Conservation (phyloP, 306 rosid genomes). For the Alnus glutinosa region DNA sequence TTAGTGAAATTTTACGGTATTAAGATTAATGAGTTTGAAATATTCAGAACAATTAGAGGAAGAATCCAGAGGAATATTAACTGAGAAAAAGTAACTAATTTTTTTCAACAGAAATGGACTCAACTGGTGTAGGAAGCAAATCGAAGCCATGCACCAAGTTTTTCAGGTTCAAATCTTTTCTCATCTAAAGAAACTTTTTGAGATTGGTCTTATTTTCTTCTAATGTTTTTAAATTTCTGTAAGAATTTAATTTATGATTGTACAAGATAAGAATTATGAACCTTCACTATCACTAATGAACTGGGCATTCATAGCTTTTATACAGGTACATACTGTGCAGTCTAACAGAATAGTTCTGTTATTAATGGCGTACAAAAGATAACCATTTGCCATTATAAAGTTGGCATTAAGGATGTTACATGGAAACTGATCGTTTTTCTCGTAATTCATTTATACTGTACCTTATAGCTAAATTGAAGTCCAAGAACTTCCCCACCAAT, state of each 20-base stretch:
- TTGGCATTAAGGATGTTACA: constrained; percentile 22
- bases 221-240: constrained; percentile 31
- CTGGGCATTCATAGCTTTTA: constrained; percentile 44
- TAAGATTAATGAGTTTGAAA: constrained; percentile 13
- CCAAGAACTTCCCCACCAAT: background rate
- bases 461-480: constrained; percentile 24
- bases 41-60: constrained; percentile 36
- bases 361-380: constrained; percentile 35
- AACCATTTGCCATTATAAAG: constrained; percentile 25
- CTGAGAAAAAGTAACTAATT: constrained; percentile 81
- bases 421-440: constrained; percentile 23
- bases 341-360: constrained; percentile 39
- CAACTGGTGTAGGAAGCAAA: constrained; percentile 99
- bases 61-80: constrained; percentile 50
- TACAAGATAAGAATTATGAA: constrained; percentile 34
- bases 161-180: constrained; percentile 98
- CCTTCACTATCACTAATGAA: constrained; percentile 47
- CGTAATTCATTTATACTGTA: constrained; percentile 10
- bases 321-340: constrained; percentile 55
- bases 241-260: constrained; percentile 37
- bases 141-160: constrained; percentile 99
- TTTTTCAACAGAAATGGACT: constrained; percentile 93
- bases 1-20: background rate
- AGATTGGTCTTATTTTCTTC: constrained; percentile 33
- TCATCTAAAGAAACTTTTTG: constrained; percentile 47